phyloP scores from a whole-genome alignment of 2,329 filamentous ascomycete species.

The Colletotrichum euphorbiae region DNA sequence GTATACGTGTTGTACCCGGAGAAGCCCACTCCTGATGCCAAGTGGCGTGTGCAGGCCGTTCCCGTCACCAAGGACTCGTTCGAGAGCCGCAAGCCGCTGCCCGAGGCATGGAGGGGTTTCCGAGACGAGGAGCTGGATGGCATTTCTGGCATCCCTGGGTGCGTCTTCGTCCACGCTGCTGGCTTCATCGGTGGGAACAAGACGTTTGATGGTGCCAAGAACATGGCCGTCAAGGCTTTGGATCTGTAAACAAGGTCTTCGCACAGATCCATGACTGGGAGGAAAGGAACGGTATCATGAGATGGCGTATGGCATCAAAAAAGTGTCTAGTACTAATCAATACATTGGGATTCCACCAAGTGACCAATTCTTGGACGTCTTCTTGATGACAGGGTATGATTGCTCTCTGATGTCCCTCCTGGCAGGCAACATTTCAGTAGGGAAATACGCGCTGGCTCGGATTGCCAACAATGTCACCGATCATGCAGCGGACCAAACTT shows the following conservation, averaged over 20 bases:
- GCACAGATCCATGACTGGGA: not conserved
- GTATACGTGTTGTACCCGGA: conserved; percentile 95
- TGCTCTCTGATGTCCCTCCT: no score
- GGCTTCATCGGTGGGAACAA: conserved; percentile 98
- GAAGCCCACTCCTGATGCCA: conserved; percentile 77
- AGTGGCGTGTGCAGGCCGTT: conserved; percentile 96
- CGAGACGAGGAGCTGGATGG: conserved; percentile 86
- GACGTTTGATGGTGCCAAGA: conserved; percentile 87
- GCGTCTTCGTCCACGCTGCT: conserved; percentile 92
- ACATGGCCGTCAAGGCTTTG: conserved; percentile 85
- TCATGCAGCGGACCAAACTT: no score
- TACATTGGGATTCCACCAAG: conserved; percentile 12
- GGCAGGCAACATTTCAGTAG: no score
- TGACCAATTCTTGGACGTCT: not conserved
- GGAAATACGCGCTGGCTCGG: no score
- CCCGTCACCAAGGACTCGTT: conserved; percentile 87
- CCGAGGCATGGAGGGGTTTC: conserved; percentile 91
- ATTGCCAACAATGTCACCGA: no score
- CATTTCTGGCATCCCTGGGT: conserved; percentile 75
- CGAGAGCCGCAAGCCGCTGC: conserved; percentile 89
- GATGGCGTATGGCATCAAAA: conserved; percentile 38
- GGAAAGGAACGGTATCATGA: conserved; percentile 9
- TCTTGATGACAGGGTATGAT: no score
- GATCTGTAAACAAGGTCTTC: conserved; percentile 43
- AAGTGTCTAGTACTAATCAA: conserved; percentile 35